Evolutionary conservation across 768 basidiomycete species (phyloP), one percentile per base, ranked within the genome.

Genomic region (Asterophora parasitica): DNA sequence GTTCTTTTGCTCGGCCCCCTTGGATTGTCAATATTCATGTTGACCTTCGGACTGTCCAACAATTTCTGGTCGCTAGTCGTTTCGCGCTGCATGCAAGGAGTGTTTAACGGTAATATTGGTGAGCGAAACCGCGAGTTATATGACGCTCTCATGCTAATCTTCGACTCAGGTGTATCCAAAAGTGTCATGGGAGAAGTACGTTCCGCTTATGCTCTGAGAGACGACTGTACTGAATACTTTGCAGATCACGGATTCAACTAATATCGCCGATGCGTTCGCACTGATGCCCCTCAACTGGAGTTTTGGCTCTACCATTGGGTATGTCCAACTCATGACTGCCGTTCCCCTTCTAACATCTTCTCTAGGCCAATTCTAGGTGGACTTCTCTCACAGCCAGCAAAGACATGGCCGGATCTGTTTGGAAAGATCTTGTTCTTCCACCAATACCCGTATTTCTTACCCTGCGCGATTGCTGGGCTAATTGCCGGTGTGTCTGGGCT

Each of bases 331-430:
- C 33, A 20, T 28, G 12, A 12, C 12, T 40, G 4, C 34, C 17
- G 2, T 28, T 31, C 11, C 1, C 32, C 27, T 16, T 27, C 11
- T 33, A 15, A 38, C 8, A 11, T n/a, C 2, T 23, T 1, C 7
- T 37, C 1, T 31, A 86, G 85, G 1, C 85, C 86, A 11, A 67
- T 79, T 19, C 13, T 68, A 3, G 68, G 68, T n/a, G 68, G 68
- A 19, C 10, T 58, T 7, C 54, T 70, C 13, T 55, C 68, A 1
- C 55, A 60, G 37, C 68, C 68, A 9, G 64, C 58, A 11, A 57
- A 55, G n/a, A 54, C 52, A 42, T 67, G 68, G 61, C 65, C 65
- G 23, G 37, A 48, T 1, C 15, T 57, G 4, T 63, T 70, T 28
- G 59, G 60, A n/a, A 55, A 52, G 12, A 23, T 64, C 1, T 8